A percentile compares a stretch with the other conserved stretches of the same genome.
phyloP scores from a whole-genome alignment of 1,284 basidiomycete genomes.

The Spongispora temasekensis region DNA sequence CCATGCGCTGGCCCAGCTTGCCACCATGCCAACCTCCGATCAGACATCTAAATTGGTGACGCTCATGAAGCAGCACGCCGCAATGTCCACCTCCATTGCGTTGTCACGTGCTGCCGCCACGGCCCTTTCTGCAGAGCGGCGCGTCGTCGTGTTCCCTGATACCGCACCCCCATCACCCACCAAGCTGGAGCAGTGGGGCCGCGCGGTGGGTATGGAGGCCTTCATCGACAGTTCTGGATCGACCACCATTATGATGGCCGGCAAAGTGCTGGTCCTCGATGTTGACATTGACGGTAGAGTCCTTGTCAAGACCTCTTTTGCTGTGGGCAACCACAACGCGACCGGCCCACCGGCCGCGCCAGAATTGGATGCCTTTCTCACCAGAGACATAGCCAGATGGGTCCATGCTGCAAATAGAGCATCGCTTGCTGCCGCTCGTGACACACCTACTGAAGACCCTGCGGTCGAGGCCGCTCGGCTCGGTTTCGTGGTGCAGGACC shows the following conservation, averaged over 20 bases:
- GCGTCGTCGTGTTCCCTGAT: conserved; percentile 30
- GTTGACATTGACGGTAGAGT: conserved; percentile 57
- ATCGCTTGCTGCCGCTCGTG: conserved; percentile 35
- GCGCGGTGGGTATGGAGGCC: conserved; percentile 66
- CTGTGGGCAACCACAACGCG: conserved; percentile 49
- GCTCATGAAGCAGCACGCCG: conserved; percentile 61
- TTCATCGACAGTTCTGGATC: conserved; percentile 59
- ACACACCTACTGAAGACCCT: conserved; percentile 38
- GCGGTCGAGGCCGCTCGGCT: conserved; percentile 45
- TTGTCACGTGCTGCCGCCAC: conserved; percentile 25
- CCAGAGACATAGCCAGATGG: conserved; percentile 54
- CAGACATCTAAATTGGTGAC: conserved; percentile 61
- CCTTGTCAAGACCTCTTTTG: conserved; percentile 71
- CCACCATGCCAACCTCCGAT: conserved; percentile 51
- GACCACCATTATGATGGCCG: conserved; percentile 63
- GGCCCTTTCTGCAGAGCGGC: conserved; percentile 23
- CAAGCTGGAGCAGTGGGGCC: conserved; percentile 60
- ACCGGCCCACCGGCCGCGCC: conserved; percentile 45
- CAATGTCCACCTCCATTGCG: conserved; percentile 39
- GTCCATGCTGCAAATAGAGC: conserved; percentile 61
- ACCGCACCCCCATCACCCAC: conserved; percentile 34
- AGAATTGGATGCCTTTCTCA: conserved; percentile 60
- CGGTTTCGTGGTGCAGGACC: conserved; percentile 49
- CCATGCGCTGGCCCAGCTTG: conserved; percentile 53
- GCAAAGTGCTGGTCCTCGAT: conserved; percentile 76